Percentiles rank a stretch among this genome's conserved stretches.
phyloP scores from a whole-genome alignment of 306 rosid species.

The Vicia sativa region DNA sequence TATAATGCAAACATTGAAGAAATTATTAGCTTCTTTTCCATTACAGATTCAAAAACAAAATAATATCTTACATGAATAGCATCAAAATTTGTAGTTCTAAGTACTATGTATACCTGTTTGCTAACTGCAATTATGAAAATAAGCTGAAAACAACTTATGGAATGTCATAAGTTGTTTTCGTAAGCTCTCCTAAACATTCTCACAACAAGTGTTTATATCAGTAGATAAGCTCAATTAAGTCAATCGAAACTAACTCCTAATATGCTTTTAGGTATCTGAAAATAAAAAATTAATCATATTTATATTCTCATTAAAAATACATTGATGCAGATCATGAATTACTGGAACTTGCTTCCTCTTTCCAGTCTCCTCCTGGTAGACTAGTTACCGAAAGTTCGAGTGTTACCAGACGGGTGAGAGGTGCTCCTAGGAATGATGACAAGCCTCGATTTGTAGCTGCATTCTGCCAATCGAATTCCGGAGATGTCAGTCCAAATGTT shows the following conservation, averaged over 20 bases:
- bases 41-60: constrained; percentile 13
- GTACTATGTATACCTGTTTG: constrained; percentile 4
- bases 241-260: not conserved
- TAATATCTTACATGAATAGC: constrained; percentile 14
- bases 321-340: constrained; percentile 66
- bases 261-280: not conserved
- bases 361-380: constrained; percentile 69
- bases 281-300: constrained; percentile 6
- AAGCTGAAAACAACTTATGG: not conserved
- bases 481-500: constrained; percentile 97
- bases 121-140: not conserved
- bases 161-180: constrained; percentile 1
- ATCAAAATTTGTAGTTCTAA: constrained; percentile 5
- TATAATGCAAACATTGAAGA: constrained; percentile 26
- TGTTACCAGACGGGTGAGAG: constrained; percentile 76
- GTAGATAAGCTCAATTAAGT: not conserved
- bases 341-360: constrained; percentile 76
- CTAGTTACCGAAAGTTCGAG: constrained; percentile 56
- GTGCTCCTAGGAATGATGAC: constrained; percentile 56
- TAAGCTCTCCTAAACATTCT: not conserved
- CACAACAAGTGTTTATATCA: not conserved
- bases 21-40: constrained; percentile 13
- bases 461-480: constrained; percentile 92
- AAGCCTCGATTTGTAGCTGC: constrained; percentile 83
- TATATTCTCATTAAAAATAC: constrained; percentile 28